Conservation (phyloP, 192 early-diverging fungal genomes). For the Backusella luteola region DNA sequence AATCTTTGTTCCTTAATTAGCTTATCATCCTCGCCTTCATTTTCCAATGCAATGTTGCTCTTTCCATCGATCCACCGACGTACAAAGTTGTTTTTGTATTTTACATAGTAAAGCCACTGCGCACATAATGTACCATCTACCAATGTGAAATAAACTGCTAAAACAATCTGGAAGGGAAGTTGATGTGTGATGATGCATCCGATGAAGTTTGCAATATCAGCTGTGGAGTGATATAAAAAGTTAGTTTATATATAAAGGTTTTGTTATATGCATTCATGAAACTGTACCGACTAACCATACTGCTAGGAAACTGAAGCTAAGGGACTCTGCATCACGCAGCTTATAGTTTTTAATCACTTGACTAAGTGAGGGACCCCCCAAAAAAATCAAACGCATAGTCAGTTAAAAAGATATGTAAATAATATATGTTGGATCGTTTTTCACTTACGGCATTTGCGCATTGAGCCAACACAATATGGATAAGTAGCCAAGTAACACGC, state of each 20-base stretch:
- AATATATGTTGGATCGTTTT: not conserved
- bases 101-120: slow-evolving; percentile 34
- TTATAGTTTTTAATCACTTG: slow-evolving; percentile 55
- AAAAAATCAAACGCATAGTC: not conserved
- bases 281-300: slow-evolving; percentile 58
- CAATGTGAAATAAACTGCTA: slow-evolving; percentile 29
- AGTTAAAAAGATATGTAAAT: not conserved
- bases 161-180: slow-evolving; percentile 60
- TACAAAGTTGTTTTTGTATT: slow-evolving; percentile 12
- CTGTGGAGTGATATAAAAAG: slow-evolving; percentile 28
- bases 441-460: slow-evolving; percentile 70
- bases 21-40: not conserved
- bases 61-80: slow-evolving; percentile 18
- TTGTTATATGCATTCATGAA: not conserved
- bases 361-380: slow-evolving; percentile 20
- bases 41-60: not conserved
- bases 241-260: not conserved
- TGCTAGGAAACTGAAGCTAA: slow-evolving; percentile 54
- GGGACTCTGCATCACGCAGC: slow-evolving; percentile 42
- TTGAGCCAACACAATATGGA: slow-evolving; percentile 69
- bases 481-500: slow-evolving; percentile 49
- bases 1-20: not conserved
- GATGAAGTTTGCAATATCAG: slow-evolving; percentile 68
- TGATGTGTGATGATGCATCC: slow-evolving; percentile 70
- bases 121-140: slow-evolving; percentile 27